phyloP scores from a whole-genome alignment of 352 stramenopile species.

The Globisporangium paddicum region DNA sequence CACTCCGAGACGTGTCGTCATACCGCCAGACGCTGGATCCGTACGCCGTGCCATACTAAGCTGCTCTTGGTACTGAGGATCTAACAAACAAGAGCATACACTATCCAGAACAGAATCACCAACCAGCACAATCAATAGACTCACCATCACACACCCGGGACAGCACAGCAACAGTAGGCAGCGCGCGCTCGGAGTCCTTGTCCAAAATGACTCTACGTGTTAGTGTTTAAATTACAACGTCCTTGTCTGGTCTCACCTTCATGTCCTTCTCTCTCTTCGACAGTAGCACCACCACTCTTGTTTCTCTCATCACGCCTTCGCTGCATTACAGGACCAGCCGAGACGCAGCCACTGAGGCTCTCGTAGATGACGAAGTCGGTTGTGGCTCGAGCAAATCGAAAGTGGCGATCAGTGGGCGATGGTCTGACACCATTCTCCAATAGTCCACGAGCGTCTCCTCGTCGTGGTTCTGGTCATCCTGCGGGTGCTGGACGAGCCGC shows the following conservation, averaged over 20 bases:
- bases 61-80: too few relatives aligned
- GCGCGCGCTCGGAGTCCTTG: neutral
- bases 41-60: constrained; percentile 14
- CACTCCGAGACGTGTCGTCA: constrained; percentile 31
- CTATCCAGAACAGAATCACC: neutral
- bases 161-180: neutral
- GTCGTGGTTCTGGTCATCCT: constrained; percentile 38
- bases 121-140: neutral
- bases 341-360: neutral
- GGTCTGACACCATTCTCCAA: constrained; percentile 80
- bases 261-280: neutral
- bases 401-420: constrained; percentile 58
- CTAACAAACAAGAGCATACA: neutral
- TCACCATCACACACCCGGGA: neutral
- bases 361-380: neutral
- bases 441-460: constrained; percentile 74
- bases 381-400: constrained; percentile 35
- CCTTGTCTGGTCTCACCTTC: neutral
- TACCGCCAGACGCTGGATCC: constrained; percentile 33
- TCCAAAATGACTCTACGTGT: constrained; percentile 7
- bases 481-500: constrained; percentile 33
- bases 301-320: neutral
- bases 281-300: too few relatives aligned
- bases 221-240: constrained; percentile 9
- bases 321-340: neutral